Evolutionary conservation across 73 alveolate genomes (phyloP), one percentile per base, ranked within the genome.

Genomic region (Tetrahymena malaccensis): DNA sequence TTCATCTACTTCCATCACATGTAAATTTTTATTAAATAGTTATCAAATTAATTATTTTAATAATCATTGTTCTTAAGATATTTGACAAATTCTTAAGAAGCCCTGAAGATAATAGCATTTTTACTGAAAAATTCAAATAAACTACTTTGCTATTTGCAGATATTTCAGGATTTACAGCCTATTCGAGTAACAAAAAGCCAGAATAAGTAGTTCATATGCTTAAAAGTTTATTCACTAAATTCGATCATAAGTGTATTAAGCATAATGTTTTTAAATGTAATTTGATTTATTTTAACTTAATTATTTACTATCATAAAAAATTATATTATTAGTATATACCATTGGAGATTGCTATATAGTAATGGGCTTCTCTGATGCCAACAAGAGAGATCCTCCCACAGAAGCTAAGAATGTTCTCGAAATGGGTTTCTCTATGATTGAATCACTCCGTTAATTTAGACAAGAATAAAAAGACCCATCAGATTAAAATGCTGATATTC

Each of bases 91-190:
- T 70, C 12, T 70, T 70, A 31, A 70, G 89, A 70, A 70, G 25
- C 89, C 89, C 89, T 12, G 89, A 70, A 70, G 89, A 70, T 11
- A 70, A 70, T 7, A 70, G 43, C 55, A 93, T 96, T 19, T 95
- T 97, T 55, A 98, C 98, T 3, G 99, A 99, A 95, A 98, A 96
- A 22, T 95, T 98, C 43, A 98, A 96, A 33, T 96, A 96, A 93
- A 99, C 97, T 34, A 98, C 99, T 33, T 93, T 99, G 94, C 96
- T 99, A 27, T 99, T 97, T 94, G 99, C 99, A 50, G 99, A 99
- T 97, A 98, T 98, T 95, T 97, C 97, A 17, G 99, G 99, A 38
- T 98, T 98, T 94, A 98, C 99, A 57, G 97, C 96, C 16, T 97
- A 97, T 93, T 93, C 98, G 37, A 96, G 98, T 85, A 96, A 94